A percentile compares a stretch with the other conserved stretches of the same genome.
Evolutionary conservation across 352 stramenopile genomes (phyloP).

Genomic region (Phytophthora constricta): DNA sequence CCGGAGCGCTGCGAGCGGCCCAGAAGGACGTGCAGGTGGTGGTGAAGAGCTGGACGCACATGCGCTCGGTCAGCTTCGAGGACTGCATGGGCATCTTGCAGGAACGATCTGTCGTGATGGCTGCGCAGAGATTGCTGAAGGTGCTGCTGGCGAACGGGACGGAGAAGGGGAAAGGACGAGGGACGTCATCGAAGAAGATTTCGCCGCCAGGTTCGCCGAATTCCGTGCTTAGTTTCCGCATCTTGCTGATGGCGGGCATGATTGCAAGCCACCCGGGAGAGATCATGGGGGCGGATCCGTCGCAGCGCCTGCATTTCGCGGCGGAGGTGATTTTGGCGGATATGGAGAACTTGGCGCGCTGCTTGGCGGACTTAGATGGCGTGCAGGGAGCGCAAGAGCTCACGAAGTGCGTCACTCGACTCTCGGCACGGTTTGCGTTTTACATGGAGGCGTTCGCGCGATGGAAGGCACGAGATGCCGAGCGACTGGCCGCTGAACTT

Average conservation of each 20-base stretch:
- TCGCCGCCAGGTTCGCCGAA: constrained; percentile 10
- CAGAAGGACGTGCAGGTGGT: constrained; percentile 46
- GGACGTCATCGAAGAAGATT: constrained; percentile 7
- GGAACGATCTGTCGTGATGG: constrained; percentile 53
- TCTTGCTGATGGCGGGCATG: constrained; percentile 81
- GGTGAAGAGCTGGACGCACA: constrained; percentile 51
- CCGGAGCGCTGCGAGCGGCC: constrained; percentile 40
- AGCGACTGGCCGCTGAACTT: constrained; percentile 60
- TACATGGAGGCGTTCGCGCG: constrained; percentile 71
- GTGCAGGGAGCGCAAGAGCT: constrained; percentile 40
- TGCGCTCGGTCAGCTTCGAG: constrained; percentile 52
- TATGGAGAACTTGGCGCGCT: constrained; percentile 44
- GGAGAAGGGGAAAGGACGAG: constrained; percentile 7
- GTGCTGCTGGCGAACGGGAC: constrained; percentile 47
- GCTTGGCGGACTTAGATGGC: constrained; percentile 34
- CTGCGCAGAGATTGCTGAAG: constrained; percentile 59
- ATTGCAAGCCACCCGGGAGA: constrained; percentile 66
- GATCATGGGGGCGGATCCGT: constrained; percentile 64
- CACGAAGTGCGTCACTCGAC: constrained; percentile 44
- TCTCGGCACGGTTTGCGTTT: constrained; percentile 68
- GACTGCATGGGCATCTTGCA: constrained; percentile 72
- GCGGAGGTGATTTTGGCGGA: constrained; percentile 46
- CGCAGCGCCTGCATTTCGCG: constrained; percentile 51
- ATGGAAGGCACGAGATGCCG: constrained; percentile 68
- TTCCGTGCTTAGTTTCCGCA: constrained; percentile 53